Evolutionary conservation across 768 basidiomycete genomes (phyloP), one percentile per base, ranked within the genome.

Genomic region (Phaffia tasmanica): DNA sequence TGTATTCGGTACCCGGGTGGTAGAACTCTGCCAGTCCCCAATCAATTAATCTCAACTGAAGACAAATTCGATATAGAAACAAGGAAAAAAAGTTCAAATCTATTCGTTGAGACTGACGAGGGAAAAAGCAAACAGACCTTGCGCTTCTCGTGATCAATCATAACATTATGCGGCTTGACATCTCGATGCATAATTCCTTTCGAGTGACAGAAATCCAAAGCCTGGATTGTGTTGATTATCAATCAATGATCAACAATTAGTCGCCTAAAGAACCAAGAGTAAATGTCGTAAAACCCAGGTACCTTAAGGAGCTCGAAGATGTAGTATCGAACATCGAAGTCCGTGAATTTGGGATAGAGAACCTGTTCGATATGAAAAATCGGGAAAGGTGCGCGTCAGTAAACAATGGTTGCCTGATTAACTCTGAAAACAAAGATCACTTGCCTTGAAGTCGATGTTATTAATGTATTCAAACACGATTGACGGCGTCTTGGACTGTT

Each of bases 21-120:
- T 97, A 98, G 78, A 98, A 98, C 76, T 98, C 94, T 61, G 94
- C 94, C 74, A 98, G 80, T 73, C 94, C 94, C 94, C 94, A 98
- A 79, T 98, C 94, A 75, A 98, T 98, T 70, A 98, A 81, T 42
- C 35, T 42, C 35, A 42, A 42, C 35, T 42, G 35, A 42, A 42
- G 4, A 42, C 4, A 42, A 11, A 42, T 5, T 5, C 35, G 11
- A 42, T 4, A 42, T 42, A 11, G 35, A 4, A 4, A 42, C 11
- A 42, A 42, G 11, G 35, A 11, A 42, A 5, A 42, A 42, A 42
- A 42, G 35, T 42, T 42, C 35, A 42, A 11, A 42, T 42, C 35
- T 11, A 42, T 42, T 42, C 35, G 11, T 50, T 94, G 86, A 65
- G 97, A 81, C 91, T 95, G 76, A 8, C 57, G 15, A 42, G 42